phyloP scores from a whole-genome alignment of 140 eudicot genomes.

The Oenanthe javanica region DNA sequence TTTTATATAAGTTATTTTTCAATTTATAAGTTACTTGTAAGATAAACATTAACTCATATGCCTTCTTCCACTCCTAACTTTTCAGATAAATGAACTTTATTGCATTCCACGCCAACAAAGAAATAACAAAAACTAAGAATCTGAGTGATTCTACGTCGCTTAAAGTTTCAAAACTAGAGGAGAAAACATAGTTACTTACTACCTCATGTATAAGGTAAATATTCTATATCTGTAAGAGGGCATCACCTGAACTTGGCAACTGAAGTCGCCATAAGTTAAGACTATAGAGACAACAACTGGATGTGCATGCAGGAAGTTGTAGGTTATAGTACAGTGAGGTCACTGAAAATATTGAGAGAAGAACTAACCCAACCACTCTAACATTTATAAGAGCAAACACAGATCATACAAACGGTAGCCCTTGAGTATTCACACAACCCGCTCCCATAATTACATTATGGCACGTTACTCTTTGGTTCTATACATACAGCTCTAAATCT shows the following conservation, averaged over 20 bases:
- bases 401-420: neutral
- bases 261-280: neutral
- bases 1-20: too few species aligned
- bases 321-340: neutral
- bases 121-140: neutral
- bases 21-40: too few species aligned
- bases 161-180: too few species aligned
- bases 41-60: too few species aligned
- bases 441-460: conserved; percentile 3
- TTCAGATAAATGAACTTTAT: neutral
- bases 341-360: neutral
- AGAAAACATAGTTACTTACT: neutral
- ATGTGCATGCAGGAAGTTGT: neutral
- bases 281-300: neutral
- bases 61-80: too few species aligned
- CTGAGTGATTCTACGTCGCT: neutral
- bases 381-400: neutral
- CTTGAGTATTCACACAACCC: neutral
- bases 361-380: neutral
- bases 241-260: neutral
- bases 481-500: neutral
- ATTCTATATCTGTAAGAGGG: neutral
- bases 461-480: conserved; percentile 1
- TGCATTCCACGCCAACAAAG: too few species aligned
- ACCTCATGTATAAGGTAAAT: neutral